These are phyloP conservation scores for Cordyceps cicadae DNA, from an alignment of 2,329 filamentous ascomycete genomes.

Conservation along the genomic window DNA sequence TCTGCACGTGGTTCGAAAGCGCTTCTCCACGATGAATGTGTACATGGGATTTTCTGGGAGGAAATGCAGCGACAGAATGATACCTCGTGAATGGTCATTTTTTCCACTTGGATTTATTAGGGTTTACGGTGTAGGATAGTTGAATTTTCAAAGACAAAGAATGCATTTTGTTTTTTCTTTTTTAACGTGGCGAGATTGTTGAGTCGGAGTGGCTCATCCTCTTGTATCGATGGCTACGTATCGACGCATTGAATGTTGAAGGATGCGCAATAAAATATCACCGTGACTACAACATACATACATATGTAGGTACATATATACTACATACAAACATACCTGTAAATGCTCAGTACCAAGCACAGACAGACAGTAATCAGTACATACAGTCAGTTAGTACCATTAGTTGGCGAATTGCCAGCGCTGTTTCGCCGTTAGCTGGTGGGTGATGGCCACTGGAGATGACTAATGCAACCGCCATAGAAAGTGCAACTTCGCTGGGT, in stretches of 20 bases:
- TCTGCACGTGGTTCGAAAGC: slow-evolving; percentile 43
- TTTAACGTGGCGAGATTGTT: not conserved
- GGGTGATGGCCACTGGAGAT: not conserved
- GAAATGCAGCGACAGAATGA: slow-evolving; percentile 13
- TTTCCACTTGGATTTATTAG: slow-evolving; percentile 9
- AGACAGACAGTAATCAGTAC: too few species aligned
- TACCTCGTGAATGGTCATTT: slow-evolving; percentile 7
- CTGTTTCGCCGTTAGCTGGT: not conserved
- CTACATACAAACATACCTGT: too few species aligned
- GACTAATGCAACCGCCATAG: slow-evolving; percentile 13
- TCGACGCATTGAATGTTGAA: not conserved
- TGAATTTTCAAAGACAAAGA: slow-evolving; percentile 4
- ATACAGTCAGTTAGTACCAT: not conserved
- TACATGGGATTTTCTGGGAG: slow-evolving; percentile 21
- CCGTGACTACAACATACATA: too few species aligned
- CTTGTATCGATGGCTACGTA: not conserved
- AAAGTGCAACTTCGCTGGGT: slow-evolving; percentile 10
- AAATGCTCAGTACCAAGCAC: too few species aligned
- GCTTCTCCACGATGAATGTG: slow-evolving; percentile 34
- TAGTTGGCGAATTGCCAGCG: not conserved
- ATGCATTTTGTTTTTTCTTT: slow-evolving; percentile 4
- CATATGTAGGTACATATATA: too few species aligned
- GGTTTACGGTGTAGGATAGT: slow-evolving; percentile 8
- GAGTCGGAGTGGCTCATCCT: too few species aligned
- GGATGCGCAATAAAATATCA: too few species aligned